A percentile compares a stretch with the other conserved stretches of the same genome.
These are phyloP conservation scores for Rhazya stricta DNA, from an alignment of 257 asterid species.

Conservation along the genomic window DNA sequence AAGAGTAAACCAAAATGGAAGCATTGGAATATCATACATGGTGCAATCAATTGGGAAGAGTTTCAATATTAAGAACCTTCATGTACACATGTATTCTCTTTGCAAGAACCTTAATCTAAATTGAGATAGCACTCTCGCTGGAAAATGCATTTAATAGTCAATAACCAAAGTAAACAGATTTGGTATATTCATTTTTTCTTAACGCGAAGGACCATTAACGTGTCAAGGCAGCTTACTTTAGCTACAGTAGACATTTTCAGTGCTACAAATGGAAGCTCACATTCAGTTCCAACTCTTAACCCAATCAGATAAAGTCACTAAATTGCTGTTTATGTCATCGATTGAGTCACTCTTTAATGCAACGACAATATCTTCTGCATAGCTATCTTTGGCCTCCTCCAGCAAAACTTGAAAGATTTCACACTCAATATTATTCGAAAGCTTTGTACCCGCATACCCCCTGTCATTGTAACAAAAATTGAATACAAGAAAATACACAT, in stretches of 20 bases:
- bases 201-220: neutral
- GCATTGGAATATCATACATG: too few relatives aligned
- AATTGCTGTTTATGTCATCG: constrained; percentile 56
- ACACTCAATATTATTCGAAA: constrained; percentile 74
- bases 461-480: constrained; percentile 27
- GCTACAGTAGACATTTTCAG: neutral
- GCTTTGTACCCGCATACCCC: constrained; percentile 82
- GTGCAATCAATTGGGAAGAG: neutral
- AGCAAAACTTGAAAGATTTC: constrained; percentile 81
- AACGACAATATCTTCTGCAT: constrained; percentile 62
- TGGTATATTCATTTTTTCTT: too few relatives aligned
- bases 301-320: constrained; percentile 55
- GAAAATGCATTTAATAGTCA: neutral
- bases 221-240: neutral
- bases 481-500: neutral
- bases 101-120: neutral
- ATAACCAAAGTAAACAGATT: neutral
- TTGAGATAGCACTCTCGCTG: neutral
- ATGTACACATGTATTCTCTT: neutral
- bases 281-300: constrained; percentile 48
- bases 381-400: constrained; percentile 91
- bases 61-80: too few relatives aligned
- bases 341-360: constrained; percentile 58
- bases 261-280: neutral
- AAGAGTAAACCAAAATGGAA: neutral